These are phyloP conservation scores for Arctium lappa DNA, from an alignment of 129 eudicot genomes.

Conservation along the genomic window DNA sequence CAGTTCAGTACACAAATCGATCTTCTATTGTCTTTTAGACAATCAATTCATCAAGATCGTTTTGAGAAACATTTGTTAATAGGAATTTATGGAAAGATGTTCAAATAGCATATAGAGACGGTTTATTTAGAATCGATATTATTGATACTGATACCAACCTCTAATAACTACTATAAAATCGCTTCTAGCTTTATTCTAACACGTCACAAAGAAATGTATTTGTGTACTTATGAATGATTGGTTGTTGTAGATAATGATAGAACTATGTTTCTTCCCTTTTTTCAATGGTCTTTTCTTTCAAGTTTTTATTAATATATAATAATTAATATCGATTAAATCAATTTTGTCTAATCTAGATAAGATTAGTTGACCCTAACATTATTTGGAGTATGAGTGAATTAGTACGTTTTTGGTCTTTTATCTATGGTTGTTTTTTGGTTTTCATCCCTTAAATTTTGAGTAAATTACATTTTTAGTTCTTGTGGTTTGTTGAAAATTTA, in stretches of 20 bases:
- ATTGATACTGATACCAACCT: background rate
- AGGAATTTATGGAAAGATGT: background rate
- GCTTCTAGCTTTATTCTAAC: background rate
- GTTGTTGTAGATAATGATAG: slow-evolving; percentile 19
- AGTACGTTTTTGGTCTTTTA: too few relatives aligned
- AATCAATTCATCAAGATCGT: background rate
- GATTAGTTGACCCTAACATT: background rate
- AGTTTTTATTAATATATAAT: background rate
- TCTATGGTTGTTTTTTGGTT: too few relatives aligned
- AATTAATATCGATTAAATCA: background rate
- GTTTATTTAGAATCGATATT: background rate
- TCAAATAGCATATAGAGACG: background rate
- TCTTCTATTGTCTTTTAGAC: background rate
- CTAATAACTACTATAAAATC: background rate
- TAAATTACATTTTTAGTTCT: too few relatives aligned
- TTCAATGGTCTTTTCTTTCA: background rate
- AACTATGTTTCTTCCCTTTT: slow-evolving; percentile 8
- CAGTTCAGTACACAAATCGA: slow-evolving; percentile 36
- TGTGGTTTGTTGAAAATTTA: too few relatives aligned
- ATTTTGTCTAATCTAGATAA: background rate
- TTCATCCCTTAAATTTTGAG: too few relatives aligned
- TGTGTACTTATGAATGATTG: background rate
- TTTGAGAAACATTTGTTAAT: background rate
- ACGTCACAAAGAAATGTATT: background rate
- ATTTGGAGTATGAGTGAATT: too few relatives aligned